These are phyloP conservation scores for Penicillium macrosclerotiorum DNA, from an alignment of 495 filamentous ascomycete species.

Conservation along the genomic window DNA sequence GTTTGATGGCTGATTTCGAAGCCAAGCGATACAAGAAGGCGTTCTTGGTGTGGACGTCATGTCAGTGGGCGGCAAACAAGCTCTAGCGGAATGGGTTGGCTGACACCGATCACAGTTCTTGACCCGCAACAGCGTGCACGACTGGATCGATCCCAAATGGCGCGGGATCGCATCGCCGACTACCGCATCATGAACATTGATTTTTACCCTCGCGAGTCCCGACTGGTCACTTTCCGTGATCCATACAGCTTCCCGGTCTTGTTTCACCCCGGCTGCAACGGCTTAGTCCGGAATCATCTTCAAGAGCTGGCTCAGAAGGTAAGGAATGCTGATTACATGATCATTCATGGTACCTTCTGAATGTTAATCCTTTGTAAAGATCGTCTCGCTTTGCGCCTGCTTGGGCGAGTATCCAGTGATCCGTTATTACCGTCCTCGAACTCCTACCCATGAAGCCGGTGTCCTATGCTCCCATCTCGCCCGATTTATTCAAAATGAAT, in stretches of 20 bases:
- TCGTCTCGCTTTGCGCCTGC: slow-evolving; percentile 77
- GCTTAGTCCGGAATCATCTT: slow-evolving; percentile 77
- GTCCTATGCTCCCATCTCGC: slow-evolving; percentile 86
- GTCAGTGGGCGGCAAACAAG: slow-evolving; percentile 41
- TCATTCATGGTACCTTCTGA: neutral
- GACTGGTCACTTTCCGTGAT: slow-evolving; percentile 85
- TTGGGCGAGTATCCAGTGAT: slow-evolving; percentile 88
- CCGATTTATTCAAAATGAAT: slow-evolving; percentile 84
- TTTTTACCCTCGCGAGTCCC: slow-evolving; percentile 88
- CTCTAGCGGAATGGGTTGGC: slow-evolving; percentile 8
- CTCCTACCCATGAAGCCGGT: slow-evolving; percentile 77
- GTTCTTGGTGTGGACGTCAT: slow-evolving; percentile 82
- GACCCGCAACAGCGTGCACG: slow-evolving; percentile 52
- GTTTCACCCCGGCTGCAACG: slow-evolving; percentile 87
- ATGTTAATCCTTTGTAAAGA: slow-evolving; percentile 50
- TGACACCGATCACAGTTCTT: slow-evolving; percentile 43
- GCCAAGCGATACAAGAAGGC: slow-evolving; percentile 69
- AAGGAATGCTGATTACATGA: slow-evolving; percentile 7
- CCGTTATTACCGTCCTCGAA: slow-evolving; percentile 78
- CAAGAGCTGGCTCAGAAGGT: slow-evolving; percentile 85
- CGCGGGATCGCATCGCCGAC: slow-evolving; percentile 68
- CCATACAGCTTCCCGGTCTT: slow-evolving; percentile 92
- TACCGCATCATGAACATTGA: slow-evolving; percentile 77
- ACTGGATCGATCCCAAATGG: slow-evolving; percentile 57
- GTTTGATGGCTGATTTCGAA: slow-evolving; percentile 88